phyloP scores from a whole-genome alignment of 129 eudicot genomes.

The Daucus carota region DH1_v3.0 NC_030388.2:26268501-26269000 shows the following conservation, averaged over 20 bases:
- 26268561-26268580: not conserved
- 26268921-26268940: constrained; percentile 98
- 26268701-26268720: not conserved
- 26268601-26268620: not conserved
- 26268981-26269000: not conserved
- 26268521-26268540: not conserved
- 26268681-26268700: not conserved
- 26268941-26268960: constrained; percentile 93
- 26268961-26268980: constrained; percentile 34
- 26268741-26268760: constrained; percentile 1
- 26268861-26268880: constrained; percentile 90
- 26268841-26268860: constrained; percentile 85
- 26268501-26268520: not conserved
- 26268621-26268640: not conserved
- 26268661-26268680: not conserved
- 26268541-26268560: not conserved
- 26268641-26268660: not conserved
- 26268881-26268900: constrained; percentile 98
- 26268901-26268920: constrained; percentile 92
- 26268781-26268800: constrained; percentile 90
- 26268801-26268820: constrained; percentile 83
- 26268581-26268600: not conserved
- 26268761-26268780: constrained; percentile 77
- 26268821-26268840: constrained; percentile 89
- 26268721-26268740: not conserved